Evolutionary conservation across 129 eudicot species (phyloP), one percentile per base, ranked within the genome.

Genomic region (Centrapalus pauciflorus): DNA sequence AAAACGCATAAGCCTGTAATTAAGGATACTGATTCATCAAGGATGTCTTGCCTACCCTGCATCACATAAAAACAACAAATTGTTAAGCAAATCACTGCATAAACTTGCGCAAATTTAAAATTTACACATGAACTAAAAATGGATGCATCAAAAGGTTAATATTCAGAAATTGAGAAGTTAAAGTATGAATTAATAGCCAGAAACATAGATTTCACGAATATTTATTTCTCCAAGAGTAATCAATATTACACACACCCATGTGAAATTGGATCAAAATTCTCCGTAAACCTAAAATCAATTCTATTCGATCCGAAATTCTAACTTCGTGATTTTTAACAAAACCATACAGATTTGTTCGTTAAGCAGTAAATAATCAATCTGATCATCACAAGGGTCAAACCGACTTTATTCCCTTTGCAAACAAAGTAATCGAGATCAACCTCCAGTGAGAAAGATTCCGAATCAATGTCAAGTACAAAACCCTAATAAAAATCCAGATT

Each of bases 21-120:
- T 55, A 61, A 85, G 96, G 91, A 88, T 92, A 88, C 98, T 92
- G 98, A 58, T 92, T 92, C 98, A 92, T 92, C 95, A 92, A 82
- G 3, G 98, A 92, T 54, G 98, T 92, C 86, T 92, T 92, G 16
- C 98, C 98, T 13, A 92, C 98, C 85, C 98, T 92, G 89, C 87
- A 80, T 54, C 71, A 69, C 55, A 81, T 55, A 77, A 25, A 72
- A 29, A 49, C 52, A 61, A 49, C 54, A 51, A 32, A 29, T 19
- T 11, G 24, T 10, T 37, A 72, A 62, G 33, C 28, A 30, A 59
- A 10, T 62, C 57, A 65, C 14, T 5, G 49, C 50, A 23, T 34
- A 46, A 55, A 33, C 0, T 6, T 43, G 5, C 17, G 52, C 2
- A 45, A 45, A 61, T 6, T 19, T 24, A 55, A 55, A 24, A 8